These are phyloP conservation scores for Ogataea hybrid DNA, from an alignment of 1,139 yeast species.

Conservation along the genomic window DNA sequence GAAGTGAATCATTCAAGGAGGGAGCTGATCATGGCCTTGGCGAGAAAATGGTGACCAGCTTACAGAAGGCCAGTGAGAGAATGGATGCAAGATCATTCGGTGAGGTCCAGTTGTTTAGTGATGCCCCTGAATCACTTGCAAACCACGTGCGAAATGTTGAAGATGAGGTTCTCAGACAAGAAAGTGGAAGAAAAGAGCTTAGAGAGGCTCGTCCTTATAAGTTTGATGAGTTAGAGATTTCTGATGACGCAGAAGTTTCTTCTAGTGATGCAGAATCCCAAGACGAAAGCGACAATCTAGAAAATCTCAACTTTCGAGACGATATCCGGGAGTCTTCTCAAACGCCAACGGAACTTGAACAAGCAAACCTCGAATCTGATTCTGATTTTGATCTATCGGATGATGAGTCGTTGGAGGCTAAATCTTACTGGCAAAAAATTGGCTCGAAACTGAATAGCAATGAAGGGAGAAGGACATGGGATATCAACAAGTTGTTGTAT, in stretches of 20 bases:
- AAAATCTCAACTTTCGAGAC: too few species aligned
- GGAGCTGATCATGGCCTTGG: slow-evolving; percentile 63
- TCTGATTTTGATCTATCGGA: slow-evolving; percentile 40
- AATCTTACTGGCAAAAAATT: too few species aligned
- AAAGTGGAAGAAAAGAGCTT: background rate
- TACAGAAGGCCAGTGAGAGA: slow-evolving; percentile 68
- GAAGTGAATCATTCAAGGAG: too few species aligned
- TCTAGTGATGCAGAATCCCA: too few species aligned
- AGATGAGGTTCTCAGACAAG: background rate
- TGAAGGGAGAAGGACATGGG: too few species aligned
- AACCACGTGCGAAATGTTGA: slow-evolving; percentile 29
- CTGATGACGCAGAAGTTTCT: too few species aligned
- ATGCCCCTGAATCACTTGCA: slow-evolving; percentile 49
- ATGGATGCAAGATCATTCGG: slow-evolving; percentile 54
- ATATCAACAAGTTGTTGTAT: too few species aligned
- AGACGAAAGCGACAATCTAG: too few species aligned
- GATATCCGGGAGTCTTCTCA: background rate
- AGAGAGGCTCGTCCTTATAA: background rate
- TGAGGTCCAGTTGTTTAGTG: slow-evolving; percentile 71
- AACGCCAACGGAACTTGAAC: slow-evolving; percentile 24
- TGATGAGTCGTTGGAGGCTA: slow-evolving; percentile 31
- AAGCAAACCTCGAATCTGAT: slow-evolving; percentile 41
- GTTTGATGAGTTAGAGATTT: too few species aligned
- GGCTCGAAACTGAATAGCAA: too few species aligned
- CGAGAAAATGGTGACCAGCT: slow-evolving; percentile 76